Conservation (phyloP, 2,329 filamentous ascomycete species). For the Fusarium tjaetaba region DNA sequence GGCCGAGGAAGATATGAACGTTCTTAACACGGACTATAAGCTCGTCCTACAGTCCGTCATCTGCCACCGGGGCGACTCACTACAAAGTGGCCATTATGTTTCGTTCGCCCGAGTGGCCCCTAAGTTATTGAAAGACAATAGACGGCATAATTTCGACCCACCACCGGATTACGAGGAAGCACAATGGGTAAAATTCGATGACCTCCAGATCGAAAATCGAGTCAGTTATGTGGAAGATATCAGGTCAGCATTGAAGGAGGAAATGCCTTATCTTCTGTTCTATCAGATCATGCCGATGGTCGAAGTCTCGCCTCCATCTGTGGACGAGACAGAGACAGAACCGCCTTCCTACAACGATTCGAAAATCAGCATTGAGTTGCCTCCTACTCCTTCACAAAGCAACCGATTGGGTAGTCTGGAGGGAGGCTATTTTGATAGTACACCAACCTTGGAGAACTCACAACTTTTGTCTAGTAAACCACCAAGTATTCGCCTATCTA, state of each 20-base stretch:
- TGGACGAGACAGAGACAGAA: constrained; percentile 57
- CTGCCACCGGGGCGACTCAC: constrained; percentile 86
- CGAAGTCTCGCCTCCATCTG: constrained; percentile 66
- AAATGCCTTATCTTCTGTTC: constrained; percentile 94
- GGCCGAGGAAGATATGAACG: constrained; percentile 64
- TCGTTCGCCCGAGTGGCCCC: constrained; percentile 81
- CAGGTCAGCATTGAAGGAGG: constrained; percentile 78
- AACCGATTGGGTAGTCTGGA: constrained; percentile 33
- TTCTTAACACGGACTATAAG: constrained; percentile 90
- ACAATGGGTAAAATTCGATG: constrained; percentile 92
- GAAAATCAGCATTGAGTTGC: constrained; percentile 53
- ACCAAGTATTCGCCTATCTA: constrained; percentile 65
- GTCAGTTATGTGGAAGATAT: constrained; percentile 82
- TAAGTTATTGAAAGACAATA: constrained; percentile 68
- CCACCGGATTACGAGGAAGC: constrained; percentile 75
- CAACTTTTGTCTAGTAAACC: constrained; percentile 48
- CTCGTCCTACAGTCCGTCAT: constrained; percentile 90
- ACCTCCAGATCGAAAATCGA: constrained; percentile 74
- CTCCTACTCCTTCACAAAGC: constrained; percentile 38
- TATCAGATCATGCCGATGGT: constrained; percentile 93
- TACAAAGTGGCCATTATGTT: constrained; percentile 92
- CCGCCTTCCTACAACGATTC: constrained; percentile 70
- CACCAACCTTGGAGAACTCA: constrained; percentile 33
- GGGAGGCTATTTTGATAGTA: constrained; percentile 44
- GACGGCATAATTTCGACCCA: constrained; percentile 63